Percentiles rank a stretch among this genome's conserved stretches.
phyloP scores from a whole-genome alignment of 805 yeast species.

The Starmerella floricola region DNA sequence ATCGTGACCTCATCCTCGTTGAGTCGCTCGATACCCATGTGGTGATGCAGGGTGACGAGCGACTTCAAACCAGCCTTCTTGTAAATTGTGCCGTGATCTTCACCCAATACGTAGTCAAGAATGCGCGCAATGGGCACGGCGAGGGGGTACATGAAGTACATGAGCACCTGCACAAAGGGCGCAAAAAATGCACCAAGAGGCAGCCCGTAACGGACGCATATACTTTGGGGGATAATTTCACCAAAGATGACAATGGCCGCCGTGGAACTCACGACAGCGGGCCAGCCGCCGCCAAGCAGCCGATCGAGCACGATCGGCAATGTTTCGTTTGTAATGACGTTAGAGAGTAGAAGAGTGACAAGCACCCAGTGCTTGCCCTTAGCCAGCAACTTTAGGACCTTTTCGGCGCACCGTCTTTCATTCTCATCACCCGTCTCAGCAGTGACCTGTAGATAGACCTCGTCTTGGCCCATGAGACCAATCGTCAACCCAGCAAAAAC shows the following conservation, averaged over 20 bases:
- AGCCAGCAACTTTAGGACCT: slow-evolving; percentile 59
- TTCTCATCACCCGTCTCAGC: slow-evolving; percentile 60
- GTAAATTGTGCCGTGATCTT: slow-evolving; percentile 92
- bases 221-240: slow-evolving; percentile 88
- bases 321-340: slow-evolving; percentile 89
- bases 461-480: slow-evolving; percentile 97
- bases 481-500: slow-evolving; percentile 51
- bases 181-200: slow-evolving; percentile 82
- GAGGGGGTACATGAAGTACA: slow-evolving; percentile 84
- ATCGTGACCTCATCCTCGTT: slow-evolving; percentile 94
- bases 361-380: slow-evolving; percentile 93
- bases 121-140: slow-evolving; percentile 82
- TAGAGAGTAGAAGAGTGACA: slow-evolving; percentile 71
- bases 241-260: slow-evolving; percentile 89
- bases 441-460: slow-evolving; percentile 81
- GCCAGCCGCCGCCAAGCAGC: slow-evolving; percentile 93
- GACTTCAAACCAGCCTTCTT: slow-evolving; percentile 88
- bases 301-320: slow-evolving; percentile 88
- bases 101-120: slow-evolving; percentile 74
- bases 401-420: slow-evolving; percentile 58
- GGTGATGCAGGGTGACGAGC: slow-evolving; percentile 79
- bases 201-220: slow-evolving; percentile 85
- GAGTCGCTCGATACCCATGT: slow-evolving; percentile 89
- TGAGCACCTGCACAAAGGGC: slow-evolving; percentile 71
- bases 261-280: slow-evolving; percentile 90